Percentiles rank a stretch among this genome's conserved stretches.
phyloP scores from a whole-genome alignment of 192 early-diverging fungal species.

The Coemansia sp. region DNA sequence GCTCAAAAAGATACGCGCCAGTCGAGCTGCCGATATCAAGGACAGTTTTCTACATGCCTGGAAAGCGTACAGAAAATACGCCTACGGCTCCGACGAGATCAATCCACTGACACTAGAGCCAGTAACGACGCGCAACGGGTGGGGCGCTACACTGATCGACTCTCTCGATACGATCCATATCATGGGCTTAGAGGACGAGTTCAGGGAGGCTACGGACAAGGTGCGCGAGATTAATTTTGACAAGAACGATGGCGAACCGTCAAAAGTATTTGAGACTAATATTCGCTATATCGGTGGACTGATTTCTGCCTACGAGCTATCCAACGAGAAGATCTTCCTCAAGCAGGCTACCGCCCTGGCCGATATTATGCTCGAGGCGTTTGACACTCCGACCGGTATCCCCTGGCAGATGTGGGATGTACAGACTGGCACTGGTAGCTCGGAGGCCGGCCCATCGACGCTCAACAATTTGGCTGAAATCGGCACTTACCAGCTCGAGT shows the following conservation, averaged over 20 bases:
- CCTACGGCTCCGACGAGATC: conserved; percentile 80
- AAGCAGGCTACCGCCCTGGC: conserved; percentile 81
- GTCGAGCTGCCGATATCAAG: conserved; percentile 60
- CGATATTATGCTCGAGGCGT: conserved; percentile 77
- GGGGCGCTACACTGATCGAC: conserved; percentile 93
- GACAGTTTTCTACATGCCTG: conserved; percentile 69
- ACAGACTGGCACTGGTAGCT: conserved; percentile 57
- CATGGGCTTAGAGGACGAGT: conserved; percentile 84
- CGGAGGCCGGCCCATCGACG: conserved; percentile 43
- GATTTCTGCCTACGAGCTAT: conserved; percentile 78
- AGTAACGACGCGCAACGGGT: conserved; percentile 58
- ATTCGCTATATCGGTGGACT: conserved; percentile 88
- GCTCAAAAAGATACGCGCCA: conserved; percentile 53
- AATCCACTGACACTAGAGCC: conserved; percentile 57
- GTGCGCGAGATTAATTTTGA: conserved; percentile 72
- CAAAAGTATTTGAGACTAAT: conserved; percentile 86
- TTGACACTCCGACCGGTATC: conserved; percentile 51
- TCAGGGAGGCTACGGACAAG: conserved; percentile 72
- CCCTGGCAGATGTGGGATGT: conserved; percentile 80
- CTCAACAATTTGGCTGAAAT: conserved; percentile 56
- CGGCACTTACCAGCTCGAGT: conserved; percentile 69
- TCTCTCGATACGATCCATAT: conserved; percentile 84
- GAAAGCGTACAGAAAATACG: conserved; percentile 76
- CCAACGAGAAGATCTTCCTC: conserved; percentile 65
- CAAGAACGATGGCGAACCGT: conserved; percentile 66